These are phyloP conservation scores for Ilex paraguariensis DNA, from an alignment of 305 asterid genomes.

Conservation along the genomic window DNA sequence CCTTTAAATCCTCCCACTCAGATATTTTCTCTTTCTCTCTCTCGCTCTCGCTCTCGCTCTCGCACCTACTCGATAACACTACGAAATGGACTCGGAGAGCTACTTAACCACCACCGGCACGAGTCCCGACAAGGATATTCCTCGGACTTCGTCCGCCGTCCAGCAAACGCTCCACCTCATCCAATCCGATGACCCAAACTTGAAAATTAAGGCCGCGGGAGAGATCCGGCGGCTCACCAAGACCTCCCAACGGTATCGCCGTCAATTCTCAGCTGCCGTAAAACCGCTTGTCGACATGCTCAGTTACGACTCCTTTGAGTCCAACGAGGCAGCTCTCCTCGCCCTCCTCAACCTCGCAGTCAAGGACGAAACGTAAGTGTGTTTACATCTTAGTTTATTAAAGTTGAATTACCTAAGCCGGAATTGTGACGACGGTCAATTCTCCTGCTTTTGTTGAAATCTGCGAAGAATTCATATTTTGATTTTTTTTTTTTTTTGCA, in stretches of 20 bases:
- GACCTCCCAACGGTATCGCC: slow-evolving; percentile 82
- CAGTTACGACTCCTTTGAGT: slow-evolving; percentile 30
- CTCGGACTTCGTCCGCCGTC: slow-evolving; percentile 31
- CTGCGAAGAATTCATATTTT: slow-evolving; percentile 7
- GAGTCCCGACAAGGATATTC: slow-evolving; percentile 24
- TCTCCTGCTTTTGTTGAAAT: background rate
- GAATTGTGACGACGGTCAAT: too few relatives aligned
- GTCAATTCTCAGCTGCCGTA: slow-evolving; percentile 61
- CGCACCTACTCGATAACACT: slow-evolving; percentile 6
- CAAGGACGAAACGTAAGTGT: slow-evolving; percentile 65
- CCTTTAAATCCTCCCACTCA: slow-evolving; percentile 9
- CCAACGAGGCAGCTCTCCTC: slow-evolving; percentile 66
- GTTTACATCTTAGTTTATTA: background rate
- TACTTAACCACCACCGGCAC: slow-evolving; percentile 11
- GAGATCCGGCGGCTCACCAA: slow-evolving; percentile 82
- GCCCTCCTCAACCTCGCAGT: slow-evolving; percentile 81
- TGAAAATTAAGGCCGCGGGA: slow-evolving; percentile 56
- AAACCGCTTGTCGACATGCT: slow-evolving; percentile 70
- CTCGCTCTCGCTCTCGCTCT: slow-evolving; percentile 12
- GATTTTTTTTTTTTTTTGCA: background rate
- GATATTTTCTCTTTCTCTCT: slow-evolving; percentile 1
- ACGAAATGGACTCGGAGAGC: slow-evolving; percentile 29
- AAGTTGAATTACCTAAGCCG: too few relatives aligned
- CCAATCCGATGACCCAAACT: slow-evolving; percentile 38
- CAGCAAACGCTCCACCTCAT: slow-evolving; percentile 43